A percentile compares a stretch with the other conserved stretches of the same genome.
Evolutionary conservation across 345 rosid genomes (phyloP).

Genomic region (Schrenkiella parvula): DNA sequence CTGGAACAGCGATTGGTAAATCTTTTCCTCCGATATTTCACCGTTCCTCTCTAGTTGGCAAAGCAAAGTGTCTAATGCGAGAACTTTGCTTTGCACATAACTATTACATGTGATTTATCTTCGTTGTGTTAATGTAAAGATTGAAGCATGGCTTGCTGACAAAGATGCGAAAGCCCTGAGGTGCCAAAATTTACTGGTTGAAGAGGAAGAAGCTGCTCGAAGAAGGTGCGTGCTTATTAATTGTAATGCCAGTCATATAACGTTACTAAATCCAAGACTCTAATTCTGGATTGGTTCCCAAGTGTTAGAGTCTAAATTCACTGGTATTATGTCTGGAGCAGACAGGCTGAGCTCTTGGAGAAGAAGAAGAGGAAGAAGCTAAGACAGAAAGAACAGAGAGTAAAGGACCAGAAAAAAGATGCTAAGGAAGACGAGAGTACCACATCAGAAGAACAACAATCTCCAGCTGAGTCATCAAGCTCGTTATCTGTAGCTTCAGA

Average conservation of each 20-base stretch:
- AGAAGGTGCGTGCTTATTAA: conserved; percentile 51
- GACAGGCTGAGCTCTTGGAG: conserved; percentile 78
- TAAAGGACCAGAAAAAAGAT: conserved; percentile 58
- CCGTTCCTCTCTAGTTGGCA: conserved; percentile 3
- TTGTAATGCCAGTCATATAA: conserved; percentile 4
- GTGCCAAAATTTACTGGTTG: conserved; percentile 85
- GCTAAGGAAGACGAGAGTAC: conserved; percentile 41
- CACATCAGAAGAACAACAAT: conserved; percentile 38
- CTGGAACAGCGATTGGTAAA: conserved; percentile 87
- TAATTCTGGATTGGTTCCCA: background rate
- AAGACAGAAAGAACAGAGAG: conserved; percentile 79
- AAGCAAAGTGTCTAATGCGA: background rate
- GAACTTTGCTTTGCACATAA: background rate
- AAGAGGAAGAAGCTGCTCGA: conserved; percentile 96
- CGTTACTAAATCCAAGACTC: background rate
- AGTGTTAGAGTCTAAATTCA: background rate
- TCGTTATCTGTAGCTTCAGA: conserved; percentile 38
- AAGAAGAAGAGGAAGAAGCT: conserved; percentile 79
- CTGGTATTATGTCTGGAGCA: conserved; percentile 29
- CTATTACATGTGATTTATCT: background rate
- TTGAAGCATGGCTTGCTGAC: conserved; percentile 88
- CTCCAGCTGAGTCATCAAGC: conserved; percentile 43
- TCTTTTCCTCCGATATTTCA: conserved; percentile 8
- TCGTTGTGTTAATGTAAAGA: conserved; percentile 37
- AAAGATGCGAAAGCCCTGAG: conserved; percentile 94